Percentiles rank a stretch among this genome's conserved stretches.
phyloP scores from a whole-genome alignment of 208 protist genomes.

The Naegleria fowleri region DNA sequence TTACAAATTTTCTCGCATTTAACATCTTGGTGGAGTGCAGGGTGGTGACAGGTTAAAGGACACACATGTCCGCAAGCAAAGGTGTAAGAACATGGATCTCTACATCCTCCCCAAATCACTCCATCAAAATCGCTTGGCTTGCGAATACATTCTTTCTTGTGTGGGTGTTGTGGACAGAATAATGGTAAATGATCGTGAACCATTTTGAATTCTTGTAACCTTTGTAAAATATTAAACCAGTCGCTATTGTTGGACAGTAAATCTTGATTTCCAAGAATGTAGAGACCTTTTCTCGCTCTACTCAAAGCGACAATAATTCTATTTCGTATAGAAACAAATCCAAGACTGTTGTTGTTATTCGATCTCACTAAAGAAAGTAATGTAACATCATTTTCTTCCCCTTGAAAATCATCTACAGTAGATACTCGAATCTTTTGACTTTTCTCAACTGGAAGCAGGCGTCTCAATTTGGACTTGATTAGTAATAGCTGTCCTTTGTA shows the following conservation, averaged over 20 bases:
- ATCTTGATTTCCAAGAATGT: slow-evolving; percentile 3
- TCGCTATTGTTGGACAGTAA: neutral
- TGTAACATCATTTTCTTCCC: slow-evolving; percentile 86
- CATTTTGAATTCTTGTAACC: neutral
- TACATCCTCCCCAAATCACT: neutral
- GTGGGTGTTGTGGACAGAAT: neutral
- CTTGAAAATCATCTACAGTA: slow-evolving; percentile 90
- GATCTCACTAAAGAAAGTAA: slow-evolving; percentile 84
- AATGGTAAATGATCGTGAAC: neutral
- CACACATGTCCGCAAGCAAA: neutral
- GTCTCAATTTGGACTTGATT: slow-evolving; percentile 1
- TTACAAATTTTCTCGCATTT: neutral
- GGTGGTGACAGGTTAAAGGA: neutral
- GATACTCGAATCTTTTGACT: slow-evolving; percentile 54
- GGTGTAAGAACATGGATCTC: neutral
- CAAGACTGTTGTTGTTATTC: slow-evolving; percentile 67
- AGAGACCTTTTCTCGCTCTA: slow-evolving; percentile 58
- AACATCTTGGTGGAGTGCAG: neutral
- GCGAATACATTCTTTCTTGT: neutral
- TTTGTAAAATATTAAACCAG: neutral
- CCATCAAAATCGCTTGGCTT: neutral
- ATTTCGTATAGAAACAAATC: slow-evolving; percentile 83
- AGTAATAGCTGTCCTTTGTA: slow-evolving; percentile 80
- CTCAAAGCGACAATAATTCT: slow-evolving; percentile 86
- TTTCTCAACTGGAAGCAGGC: neutral